Conservation (phyloP, 345 rosid species). For the Euclidium syriacum region DNA sequence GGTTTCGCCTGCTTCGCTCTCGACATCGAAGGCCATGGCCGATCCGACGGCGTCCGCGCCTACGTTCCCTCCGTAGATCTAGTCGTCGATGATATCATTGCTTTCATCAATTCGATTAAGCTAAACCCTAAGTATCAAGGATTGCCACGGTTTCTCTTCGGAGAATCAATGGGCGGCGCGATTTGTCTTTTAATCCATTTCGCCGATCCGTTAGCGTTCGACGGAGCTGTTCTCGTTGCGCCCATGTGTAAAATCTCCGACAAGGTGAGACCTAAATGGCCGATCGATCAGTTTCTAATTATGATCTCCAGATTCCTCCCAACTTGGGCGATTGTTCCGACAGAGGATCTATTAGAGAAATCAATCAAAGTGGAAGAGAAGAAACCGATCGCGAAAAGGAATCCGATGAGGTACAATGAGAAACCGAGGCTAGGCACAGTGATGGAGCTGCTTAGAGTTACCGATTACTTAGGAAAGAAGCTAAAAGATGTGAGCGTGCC, state of each 20-base stretch:
- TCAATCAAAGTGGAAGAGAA: conserved; percentile 66
- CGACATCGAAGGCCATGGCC: conserved; percentile 86
- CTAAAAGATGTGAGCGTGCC: conserved; percentile 53
- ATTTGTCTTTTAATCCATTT: conserved; percentile 57
- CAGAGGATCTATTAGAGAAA: conserved; percentile 50
- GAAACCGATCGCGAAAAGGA: conserved; percentile 44
- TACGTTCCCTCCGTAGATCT: conserved; percentile 66
- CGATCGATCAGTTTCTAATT: conserved; percentile 51
- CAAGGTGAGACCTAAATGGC: conserved; percentile 70
- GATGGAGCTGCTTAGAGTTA: conserved; percentile 60
- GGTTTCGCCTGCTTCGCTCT: conserved; percentile 78
- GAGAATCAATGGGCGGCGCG: conserved; percentile 91
- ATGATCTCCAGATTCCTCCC: conserved; percentile 62
- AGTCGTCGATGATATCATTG: conserved; percentile 52
- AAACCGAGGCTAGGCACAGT: conserved; percentile 87
- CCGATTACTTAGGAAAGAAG: conserved; percentile 45
- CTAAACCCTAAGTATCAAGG: conserved; percentile 32
- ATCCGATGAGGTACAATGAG: conserved; percentile 62
- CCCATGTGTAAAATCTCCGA: conserved; percentile 90
- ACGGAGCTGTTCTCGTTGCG: conserved; percentile 68
- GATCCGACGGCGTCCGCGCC: conserved; percentile 59
- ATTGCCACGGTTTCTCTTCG: conserved; percentile 58
- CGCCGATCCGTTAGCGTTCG: conserved; percentile 45
- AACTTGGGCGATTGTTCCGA: conserved; percentile 69
- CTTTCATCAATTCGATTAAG: conserved; percentile 49